Conservation (phyloP, 139 green algal genomes). For the Chlamydomonas applanata region DNA sequence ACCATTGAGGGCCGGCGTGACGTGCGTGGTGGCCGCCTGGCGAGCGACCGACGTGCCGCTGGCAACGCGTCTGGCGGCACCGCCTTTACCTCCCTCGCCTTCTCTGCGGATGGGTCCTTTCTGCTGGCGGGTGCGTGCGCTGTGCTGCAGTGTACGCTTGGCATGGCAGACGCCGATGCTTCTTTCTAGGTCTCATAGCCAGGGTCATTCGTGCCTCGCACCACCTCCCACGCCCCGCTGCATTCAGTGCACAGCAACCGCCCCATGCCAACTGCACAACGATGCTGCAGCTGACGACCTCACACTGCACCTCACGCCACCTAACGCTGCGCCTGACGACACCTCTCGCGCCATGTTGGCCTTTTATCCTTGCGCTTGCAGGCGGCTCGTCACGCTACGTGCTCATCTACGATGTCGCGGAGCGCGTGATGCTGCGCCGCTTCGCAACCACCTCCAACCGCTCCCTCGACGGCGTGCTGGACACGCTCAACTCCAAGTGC, state of each 20-base stretch:
- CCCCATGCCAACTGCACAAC: background rate
- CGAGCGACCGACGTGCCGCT: constrained; percentile 65
- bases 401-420: constrained; percentile 94
- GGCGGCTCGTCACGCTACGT: constrained; percentile 72
- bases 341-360: background rate
- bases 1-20: constrained; percentile 86
- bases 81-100: constrained; percentile 86
- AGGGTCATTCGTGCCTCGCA: background rate
- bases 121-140: constrained; percentile 78
- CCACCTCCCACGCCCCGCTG: background rate
- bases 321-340: too few species aligned
- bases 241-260: background rate
- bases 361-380: background rate
- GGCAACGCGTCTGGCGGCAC: constrained; percentile 67
- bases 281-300: too few species aligned
- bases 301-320: too few species aligned
- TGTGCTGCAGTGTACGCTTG: background rate
- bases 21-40: constrained; percentile 76
- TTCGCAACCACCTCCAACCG: constrained; percentile 82
- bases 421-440: constrained; percentile 86
- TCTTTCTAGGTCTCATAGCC: too few species aligned
- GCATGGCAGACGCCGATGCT: too few species aligned
- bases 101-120: constrained; percentile 83
- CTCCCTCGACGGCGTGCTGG: constrained; percentile 89
- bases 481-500: constrained; percentile 83